phyloP scores from a whole-genome alignment of 768 basidiomycete species.

The Trametes sanguinea region DNA sequence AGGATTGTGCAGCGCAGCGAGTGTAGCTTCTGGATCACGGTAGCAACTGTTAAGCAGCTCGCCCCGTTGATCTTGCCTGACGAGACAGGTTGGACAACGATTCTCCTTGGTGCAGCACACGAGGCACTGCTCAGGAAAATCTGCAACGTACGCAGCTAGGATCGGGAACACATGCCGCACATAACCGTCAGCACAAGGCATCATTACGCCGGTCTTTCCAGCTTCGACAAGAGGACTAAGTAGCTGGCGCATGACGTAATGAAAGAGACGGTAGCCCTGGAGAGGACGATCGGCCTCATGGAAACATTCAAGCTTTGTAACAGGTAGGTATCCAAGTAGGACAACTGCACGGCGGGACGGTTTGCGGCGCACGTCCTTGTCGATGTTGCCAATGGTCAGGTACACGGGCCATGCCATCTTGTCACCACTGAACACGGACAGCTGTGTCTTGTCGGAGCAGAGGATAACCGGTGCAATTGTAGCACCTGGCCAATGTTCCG shows the following conservation, averaged over 20 bases:
- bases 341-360: conserved; percentile 22
- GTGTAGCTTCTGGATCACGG: too few species aligned
- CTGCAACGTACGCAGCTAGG: too few species aligned
- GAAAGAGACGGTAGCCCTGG: conserved; percentile 38
- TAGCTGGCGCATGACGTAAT: conserved; percentile 37
- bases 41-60: too few species aligned
- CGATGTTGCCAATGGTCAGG: conserved; percentile 35
- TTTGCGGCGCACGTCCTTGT: conserved; percentile 23
- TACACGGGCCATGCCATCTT: conserved; percentile 40
- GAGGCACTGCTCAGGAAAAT: too few species aligned
- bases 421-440: conserved; percentile 40
- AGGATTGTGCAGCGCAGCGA: too few species aligned
- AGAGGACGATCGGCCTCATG: conserved; percentile 13
- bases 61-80: too few species aligned
- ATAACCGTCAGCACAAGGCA: background rate
- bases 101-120: too few species aligned
- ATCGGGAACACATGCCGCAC: too few species aligned
- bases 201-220: conserved; percentile 13
- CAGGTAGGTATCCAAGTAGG: conserved; percentile 34
- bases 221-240: conserved; percentile 36
- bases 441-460: conserved; percentile 45
- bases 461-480: conserved; percentile 43
- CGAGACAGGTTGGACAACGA: too few species aligned
- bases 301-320: conserved; percentile 32
- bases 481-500: conserved; percentile 34